phyloP scores from a whole-genome alignment of 345 rosid genomes.

The Hibiscus trionum region DNA sequence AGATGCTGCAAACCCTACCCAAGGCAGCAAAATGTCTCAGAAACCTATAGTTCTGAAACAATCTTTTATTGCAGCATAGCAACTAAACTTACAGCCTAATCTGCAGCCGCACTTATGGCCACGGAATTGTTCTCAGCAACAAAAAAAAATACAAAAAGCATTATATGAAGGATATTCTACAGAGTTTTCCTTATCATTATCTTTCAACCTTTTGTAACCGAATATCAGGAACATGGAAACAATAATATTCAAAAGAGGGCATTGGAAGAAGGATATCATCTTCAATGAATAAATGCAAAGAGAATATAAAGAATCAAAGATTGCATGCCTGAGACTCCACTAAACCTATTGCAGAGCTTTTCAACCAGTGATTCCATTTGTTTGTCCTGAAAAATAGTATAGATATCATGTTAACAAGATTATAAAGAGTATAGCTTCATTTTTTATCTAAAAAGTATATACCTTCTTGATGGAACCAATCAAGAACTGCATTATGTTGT shows the following conservation, averaged over 20 bases:
- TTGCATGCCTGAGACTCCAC: constrained; percentile 72
- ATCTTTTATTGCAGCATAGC: not conserved
- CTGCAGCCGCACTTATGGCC: not conserved
- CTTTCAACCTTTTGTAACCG: not conserved
- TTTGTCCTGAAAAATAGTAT: constrained; percentile 55
- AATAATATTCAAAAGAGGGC: not conserved
- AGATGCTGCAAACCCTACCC: not conserved
- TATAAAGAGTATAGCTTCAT: not conserved
- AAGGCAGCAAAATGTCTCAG: not conserved
- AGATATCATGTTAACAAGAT: constrained; percentile 7
- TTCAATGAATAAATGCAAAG: constrained; percentile 2
- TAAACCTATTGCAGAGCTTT: constrained; percentile 94
- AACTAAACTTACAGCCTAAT: not conserved
- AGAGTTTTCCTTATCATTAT: not conserved
- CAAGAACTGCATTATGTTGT: constrained; percentile 91
- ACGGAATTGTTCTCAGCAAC: not conserved
- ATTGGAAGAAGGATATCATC: not conserved
- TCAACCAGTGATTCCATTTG: constrained; percentile 98
- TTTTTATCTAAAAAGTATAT: constrained; percentile 12
- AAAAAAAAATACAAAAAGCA: not conserved
- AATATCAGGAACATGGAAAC: not conserved
- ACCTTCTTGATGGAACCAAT: constrained; percentile 96
- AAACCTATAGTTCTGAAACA: not conserved
- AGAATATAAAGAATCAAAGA: not conserved
- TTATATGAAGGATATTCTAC: not conserved